Evolutionary conservation across 495 filamentous ascomycete genomes (phyloP).

Genomic region (Alectoria sarmentosa): DNA sequence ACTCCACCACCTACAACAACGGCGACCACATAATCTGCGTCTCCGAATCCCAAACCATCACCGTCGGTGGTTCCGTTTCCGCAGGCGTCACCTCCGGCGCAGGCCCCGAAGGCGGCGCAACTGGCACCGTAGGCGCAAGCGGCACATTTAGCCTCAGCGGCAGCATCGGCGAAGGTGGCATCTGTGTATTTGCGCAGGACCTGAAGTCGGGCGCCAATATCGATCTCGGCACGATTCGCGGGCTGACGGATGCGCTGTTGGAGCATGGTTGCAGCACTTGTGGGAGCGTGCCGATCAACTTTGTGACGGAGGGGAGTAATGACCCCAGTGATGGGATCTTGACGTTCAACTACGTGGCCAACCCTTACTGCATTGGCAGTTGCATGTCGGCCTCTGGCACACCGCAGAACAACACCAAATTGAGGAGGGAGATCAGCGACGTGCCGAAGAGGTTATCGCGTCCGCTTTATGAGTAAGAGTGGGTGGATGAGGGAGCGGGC

Average conservation of each 20-base stretch:
- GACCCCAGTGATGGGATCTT: slow-evolving; percentile 26
- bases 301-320: slow-evolving; percentile 25
- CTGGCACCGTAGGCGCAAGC: background rate
- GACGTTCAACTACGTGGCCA: slow-evolving; percentile 28
- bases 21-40: slow-evolving; percentile 22
- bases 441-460: background rate
- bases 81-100: background rate
- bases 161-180: slow-evolving; percentile 14
- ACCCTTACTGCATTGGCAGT: slow-evolving; percentile 9
- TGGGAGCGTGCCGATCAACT: slow-evolving; percentile 28
- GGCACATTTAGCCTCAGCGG: slow-evolving; percentile 7
- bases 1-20: slow-evolving; percentile 13
- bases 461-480: background rate
- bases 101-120: background rate
- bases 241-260: background rate
- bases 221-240: background rate
- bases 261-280: slow-evolving; percentile 25
- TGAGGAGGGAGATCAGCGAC: background rate
- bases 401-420: background rate
- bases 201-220: background rate
- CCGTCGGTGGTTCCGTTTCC: background rate
- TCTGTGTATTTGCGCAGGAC: slow-evolving; percentile 19
- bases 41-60: slow-evolving; percentile 14
- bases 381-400: background rate
- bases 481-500: background rate